Percentiles rank a stretch among this genome's conserved stretches.
phyloP scores from a whole-genome alignment of 371 early-diverging fungal species.

The Mucor indicus region DNA sequence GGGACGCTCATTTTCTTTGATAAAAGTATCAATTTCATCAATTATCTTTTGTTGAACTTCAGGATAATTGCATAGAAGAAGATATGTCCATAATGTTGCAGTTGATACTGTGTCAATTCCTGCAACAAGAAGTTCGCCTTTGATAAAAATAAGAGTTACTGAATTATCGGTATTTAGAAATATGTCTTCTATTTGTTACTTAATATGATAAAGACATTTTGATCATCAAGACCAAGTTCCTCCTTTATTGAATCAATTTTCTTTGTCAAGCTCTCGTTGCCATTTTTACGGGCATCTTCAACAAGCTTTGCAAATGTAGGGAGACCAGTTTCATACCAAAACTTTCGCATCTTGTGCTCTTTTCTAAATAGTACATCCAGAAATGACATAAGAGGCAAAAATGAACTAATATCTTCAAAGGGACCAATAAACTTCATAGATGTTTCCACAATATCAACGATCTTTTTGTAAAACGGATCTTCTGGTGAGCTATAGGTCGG shows the following conservation, averaged over 20 bases:
- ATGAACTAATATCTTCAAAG: slow-evolving; percentile 1
- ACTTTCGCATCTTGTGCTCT: background rate
- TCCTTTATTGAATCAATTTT: slow-evolving; percentile 11
- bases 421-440: background rate
- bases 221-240: slow-evolving; percentile 5
- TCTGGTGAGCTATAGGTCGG: background rate
- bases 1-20: slow-evolving; percentile 10
- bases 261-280: slow-evolving; percentile 5
- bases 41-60: slow-evolving; percentile 14
- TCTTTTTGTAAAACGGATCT: slow-evolving; percentile 9
- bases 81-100: slow-evolving; percentile 9
- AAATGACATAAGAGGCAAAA: slow-evolving; percentile 12
- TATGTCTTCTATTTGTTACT: slow-evolving; percentile 22
- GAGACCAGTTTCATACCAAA: background rate
- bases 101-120: slow-evolving; percentile 7
- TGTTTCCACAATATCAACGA: background rate
- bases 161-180: background rate
- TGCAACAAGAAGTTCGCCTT: slow-evolving; percentile 12
- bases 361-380: slow-evolving; percentile 9
- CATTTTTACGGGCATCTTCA: slow-evolving; percentile 1
- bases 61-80: slow-evolving; percentile 12
- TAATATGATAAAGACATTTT: slow-evolving; percentile 10
- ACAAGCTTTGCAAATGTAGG: background rate
- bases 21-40: slow-evolving; percentile 17
- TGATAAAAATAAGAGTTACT: too few relatives aligned